Evolutionary conservation across 2,329 filamentous ascomycete species (phyloP).

Genomic region (Clonostachys solani): DNA sequence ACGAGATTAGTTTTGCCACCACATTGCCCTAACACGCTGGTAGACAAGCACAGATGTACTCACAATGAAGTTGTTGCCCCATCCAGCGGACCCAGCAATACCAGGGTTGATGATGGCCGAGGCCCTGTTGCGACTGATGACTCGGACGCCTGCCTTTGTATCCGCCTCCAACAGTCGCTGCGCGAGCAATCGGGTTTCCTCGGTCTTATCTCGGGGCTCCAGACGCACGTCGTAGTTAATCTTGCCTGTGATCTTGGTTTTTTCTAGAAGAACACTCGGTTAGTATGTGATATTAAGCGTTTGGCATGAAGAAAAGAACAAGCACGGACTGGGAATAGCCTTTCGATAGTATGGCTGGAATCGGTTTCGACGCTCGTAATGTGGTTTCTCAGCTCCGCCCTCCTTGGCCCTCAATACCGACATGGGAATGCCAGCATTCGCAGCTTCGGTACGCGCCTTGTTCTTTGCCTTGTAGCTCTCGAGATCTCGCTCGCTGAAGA

Average conservation of each 20-base stretch:
- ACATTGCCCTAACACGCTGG: not conserved
- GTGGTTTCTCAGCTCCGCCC: slow-evolving; percentile 31
- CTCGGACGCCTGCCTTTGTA: slow-evolving; percentile 42
- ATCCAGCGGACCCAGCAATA: slow-evolving; percentile 26
- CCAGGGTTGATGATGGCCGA: slow-evolving; percentile 54
- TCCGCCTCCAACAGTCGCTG: slow-evolving; percentile 46
- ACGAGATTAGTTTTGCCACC: not conserved
- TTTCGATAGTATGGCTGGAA: slow-evolving; percentile 62
- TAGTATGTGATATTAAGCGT: slow-evolving; percentile 6
- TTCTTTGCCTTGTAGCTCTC: slow-evolving; percentile 48
- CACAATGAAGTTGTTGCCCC: slow-evolving; percentile 51
- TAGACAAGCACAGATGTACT: slow-evolving; percentile 17
- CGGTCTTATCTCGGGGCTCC: slow-evolving; percentile 66
- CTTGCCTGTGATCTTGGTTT: slow-evolving; percentile 70
- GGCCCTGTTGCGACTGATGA: slow-evolving; percentile 45
- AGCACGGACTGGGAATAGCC: slow-evolving; percentile 67
- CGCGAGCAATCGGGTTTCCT: slow-evolving; percentile 61
- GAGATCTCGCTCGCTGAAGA: slow-evolving; percentile 92
- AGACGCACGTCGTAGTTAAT: slow-evolving; percentile 75
- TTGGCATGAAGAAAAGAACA: not conserved
- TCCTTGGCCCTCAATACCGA: slow-evolving; percentile 38
- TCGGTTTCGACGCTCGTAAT: slow-evolving; percentile 36
- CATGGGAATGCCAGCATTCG: slow-evolving; percentile 54
- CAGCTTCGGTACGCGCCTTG: slow-evolving; percentile 49
- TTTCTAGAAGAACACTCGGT: slow-evolving; percentile 49